phyloP scores from a whole-genome alignment of 1,284 basidiomycete genomes.

The Trametes hirsuta region DNA sequence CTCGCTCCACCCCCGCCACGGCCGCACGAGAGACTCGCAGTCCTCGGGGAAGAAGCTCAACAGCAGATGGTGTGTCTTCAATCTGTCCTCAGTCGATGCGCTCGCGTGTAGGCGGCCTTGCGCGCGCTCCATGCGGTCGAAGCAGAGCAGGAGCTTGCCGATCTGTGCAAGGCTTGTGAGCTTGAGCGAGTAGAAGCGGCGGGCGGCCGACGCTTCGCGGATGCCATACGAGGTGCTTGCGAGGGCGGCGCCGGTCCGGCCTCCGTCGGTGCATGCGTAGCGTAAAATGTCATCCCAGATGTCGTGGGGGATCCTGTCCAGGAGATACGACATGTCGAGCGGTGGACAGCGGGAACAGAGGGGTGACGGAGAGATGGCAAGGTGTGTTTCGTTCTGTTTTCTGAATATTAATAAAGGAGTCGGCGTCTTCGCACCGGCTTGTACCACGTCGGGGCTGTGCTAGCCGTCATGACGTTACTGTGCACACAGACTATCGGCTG shows the following conservation, averaged over 20 bases:
- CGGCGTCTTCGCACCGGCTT: too few species aligned
- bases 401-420: not conserved
- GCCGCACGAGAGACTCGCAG: conserved; percentile 16
- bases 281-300: conserved; percentile 10
- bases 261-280: conserved; percentile 13
- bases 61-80: conserved; percentile 13
- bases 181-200: conserved; percentile 15
- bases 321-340: conserved; percentile 1
- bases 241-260: conserved; percentile 14
- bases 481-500: not conserved
- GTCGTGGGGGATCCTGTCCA: conserved; percentile 6
- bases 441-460: not conserved
- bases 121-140: conserved; percentile 10
- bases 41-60: conserved; percentile 21
- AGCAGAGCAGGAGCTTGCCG: conserved; percentile 12
- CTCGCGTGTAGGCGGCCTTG: not conserved
- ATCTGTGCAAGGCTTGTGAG: conserved; percentile 13
- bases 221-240: conserved; percentile 6
- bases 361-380: not conserved
- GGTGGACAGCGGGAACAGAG: not conserved
- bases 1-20: conserved; percentile 15
- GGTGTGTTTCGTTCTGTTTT: not conserved
- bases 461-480: not conserved
- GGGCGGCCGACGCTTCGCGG: conserved; percentile 3
- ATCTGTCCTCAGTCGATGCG: not conserved